Conservation (phyloP, 2,329 filamentous ascomycete genomes). For the Ambrosiella xylebori region DNA sequence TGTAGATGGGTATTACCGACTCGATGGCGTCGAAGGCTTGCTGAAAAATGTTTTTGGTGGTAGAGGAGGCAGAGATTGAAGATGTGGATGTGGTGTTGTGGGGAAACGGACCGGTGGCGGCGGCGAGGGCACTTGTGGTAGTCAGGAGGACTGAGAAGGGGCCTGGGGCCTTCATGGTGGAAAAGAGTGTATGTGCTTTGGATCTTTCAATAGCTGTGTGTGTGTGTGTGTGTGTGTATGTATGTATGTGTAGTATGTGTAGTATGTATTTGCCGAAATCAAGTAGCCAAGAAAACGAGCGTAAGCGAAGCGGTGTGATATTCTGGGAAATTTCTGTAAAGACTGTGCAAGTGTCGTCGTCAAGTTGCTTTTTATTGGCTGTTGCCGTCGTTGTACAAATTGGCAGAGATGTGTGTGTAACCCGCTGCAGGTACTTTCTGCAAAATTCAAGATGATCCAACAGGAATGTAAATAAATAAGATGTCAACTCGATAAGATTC, state of each 20-base stretch:
- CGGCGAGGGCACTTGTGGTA: neutral
- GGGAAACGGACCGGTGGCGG: neutral
- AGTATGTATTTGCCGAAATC: neutral
- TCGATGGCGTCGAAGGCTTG: neutral
- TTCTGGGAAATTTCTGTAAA: neutral
- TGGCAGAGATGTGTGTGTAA: too few relatives aligned
- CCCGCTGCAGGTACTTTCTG: too few relatives aligned
- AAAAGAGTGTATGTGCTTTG: neutral
- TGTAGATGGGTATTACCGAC: constrained; percentile 4
- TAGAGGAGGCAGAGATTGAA: neutral
- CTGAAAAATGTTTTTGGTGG: neutral
- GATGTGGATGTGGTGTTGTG: neutral
- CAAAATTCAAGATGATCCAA: too few relatives aligned
- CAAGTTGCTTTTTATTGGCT: too few relatives aligned
- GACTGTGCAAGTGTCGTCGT: neutral
- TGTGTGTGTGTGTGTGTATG: too few relatives aligned
- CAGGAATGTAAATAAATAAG: too few relatives aligned
- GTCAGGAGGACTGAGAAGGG: neutral
- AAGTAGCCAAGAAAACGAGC: neutral
- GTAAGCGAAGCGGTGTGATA: neutral
- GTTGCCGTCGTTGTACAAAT: too few relatives aligned
- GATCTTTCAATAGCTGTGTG: neutral
- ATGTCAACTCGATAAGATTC: too few relatives aligned
- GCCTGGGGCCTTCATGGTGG: neutral
- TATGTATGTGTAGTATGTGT: too few relatives aligned